These are phyloP conservation scores for Cenchrus purpureus DNA, from an alignment of 176 grass and related monocot species.

Conservation along the genomic window DNA sequence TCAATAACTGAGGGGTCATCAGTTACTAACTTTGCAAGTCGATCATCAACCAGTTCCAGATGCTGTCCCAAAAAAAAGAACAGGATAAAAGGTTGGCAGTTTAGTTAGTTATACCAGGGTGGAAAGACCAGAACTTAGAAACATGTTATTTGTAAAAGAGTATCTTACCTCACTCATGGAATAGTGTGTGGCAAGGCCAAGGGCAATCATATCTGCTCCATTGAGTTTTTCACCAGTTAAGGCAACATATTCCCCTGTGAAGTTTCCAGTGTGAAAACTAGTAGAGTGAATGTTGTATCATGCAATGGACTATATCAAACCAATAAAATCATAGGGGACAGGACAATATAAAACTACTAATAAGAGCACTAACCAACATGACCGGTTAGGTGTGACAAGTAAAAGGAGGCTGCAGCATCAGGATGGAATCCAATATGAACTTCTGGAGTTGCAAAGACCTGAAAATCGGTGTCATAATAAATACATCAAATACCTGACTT, in stretches of 20 bases:
- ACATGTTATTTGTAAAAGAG: conserved; percentile 22
- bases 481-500: conserved; percentile 1
- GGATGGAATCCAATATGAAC: conserved; percentile 96
- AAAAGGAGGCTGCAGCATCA: conserved; percentile 96
- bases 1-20: conserved; percentile 99
- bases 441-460: conserved; percentile 97
- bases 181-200: conserved; percentile 97
- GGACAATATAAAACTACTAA: background rate
- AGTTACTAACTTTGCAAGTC: conserved; percentile 81
- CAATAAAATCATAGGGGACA: background rate
- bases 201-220: conserved; percentile 89
- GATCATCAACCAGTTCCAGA: conserved; percentile 74
- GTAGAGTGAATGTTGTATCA: background rate
- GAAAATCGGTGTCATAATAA: conserved; percentile 8
- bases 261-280: conserved; percentile 20
- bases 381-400: conserved; percentile 90
- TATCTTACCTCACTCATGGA: conserved; percentile 63
- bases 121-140: conserved; percentile 15
- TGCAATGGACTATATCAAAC: background rate
- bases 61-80: conserved; percentile 49
- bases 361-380: conserved; percentile 76
- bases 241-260: conserved; percentile 87
- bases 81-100: background rate
- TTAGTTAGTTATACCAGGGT: background rate
- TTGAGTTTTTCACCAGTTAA: conserved; percentile 86